Percentiles rank a stretch among this genome's conserved stretches.
These are phyloP conservation scores for Xylariaceae sp. DNA, from an alignment of 2,329 filamentous ascomycete genomes.

Conservation along the genomic window DNA sequence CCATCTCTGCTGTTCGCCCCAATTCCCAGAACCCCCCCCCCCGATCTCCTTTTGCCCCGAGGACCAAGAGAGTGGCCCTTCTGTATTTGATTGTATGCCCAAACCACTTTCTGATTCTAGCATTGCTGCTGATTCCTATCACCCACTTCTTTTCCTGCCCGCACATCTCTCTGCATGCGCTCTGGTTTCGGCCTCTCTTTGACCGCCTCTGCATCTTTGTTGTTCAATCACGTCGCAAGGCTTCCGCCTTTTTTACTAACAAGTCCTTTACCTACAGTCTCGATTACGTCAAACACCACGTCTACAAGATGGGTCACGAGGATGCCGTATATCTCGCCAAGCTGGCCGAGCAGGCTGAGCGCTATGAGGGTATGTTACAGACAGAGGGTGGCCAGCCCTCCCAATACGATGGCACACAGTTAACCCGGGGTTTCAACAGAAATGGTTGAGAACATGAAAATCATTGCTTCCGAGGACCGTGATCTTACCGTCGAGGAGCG, in stretches of 20 bases:
- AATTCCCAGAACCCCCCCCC: conserved; percentile 5
- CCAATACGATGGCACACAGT: conserved; percentile 8
- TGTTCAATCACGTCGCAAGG: not conserved
- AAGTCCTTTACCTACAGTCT: conserved; percentile 14
- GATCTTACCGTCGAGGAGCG: conserved; percentile 90
- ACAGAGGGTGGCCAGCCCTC: conserved; percentile 10
- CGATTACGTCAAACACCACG: conserved; percentile 22
- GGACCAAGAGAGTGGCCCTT: conserved; percentile 3
- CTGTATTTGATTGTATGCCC: not conserved
- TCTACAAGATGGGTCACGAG: conserved; percentile 92
- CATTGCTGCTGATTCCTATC: not conserved
- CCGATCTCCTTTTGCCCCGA: not conserved
- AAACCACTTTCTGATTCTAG: not conserved
- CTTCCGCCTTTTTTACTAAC: conserved; percentile 14
- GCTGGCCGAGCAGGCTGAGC: conserved; percentile 99
- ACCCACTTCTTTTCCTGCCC: not conserved
- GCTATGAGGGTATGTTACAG: conserved; percentile 82
- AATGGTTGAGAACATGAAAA: conserved; percentile 99
- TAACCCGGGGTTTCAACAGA: conserved; percentile 52
- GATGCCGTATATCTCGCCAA: conserved; percentile 99
- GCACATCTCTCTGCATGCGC: conserved; percentile 5
- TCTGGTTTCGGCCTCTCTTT: conserved; percentile 15
- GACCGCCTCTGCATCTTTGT: conserved; percentile 19
- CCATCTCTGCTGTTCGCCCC: conserved; percentile 26
- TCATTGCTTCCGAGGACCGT: conserved; percentile 81